These are phyloP conservation scores for Sphenostylis stenocarpa DNA, from an alignment of 306 rosid species.

Conservation along the genomic window DNA sequence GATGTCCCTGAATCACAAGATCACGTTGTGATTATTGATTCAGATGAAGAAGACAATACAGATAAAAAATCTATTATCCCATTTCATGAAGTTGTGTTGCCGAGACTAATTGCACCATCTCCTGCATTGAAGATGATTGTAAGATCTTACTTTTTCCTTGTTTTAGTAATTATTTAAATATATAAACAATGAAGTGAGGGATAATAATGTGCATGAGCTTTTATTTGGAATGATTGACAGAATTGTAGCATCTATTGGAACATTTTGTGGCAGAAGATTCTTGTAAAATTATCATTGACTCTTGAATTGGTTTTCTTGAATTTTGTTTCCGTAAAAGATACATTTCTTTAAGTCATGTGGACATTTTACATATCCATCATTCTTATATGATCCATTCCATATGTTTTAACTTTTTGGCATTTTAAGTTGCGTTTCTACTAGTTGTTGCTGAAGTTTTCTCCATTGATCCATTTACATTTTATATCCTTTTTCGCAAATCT, in stretches of 20 bases:
- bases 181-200: background rate
- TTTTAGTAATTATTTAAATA: conserved; percentile 10
- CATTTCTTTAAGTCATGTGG: background rate
- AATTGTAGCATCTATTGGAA: conserved; percentile 9
- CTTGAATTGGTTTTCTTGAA: conserved; percentile 8
- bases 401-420: background rate
- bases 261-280: conserved; percentile 5
- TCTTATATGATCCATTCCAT: background rate
- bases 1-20: conserved; percentile 24
- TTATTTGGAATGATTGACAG: conserved; percentile 8
- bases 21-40: conserved; percentile 67
- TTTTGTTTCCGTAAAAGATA: background rate
- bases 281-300: conserved; percentile 1
- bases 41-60: conserved; percentile 71
- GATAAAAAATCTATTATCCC: conserved; percentile 40
- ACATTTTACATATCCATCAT: background rate
- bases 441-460: background rate
- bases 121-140: conserved; percentile 47
- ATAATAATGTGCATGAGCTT: conserved; percentile 18
- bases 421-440: background rate
- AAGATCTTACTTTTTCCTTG: conserved; percentile 37
- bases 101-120: conserved; percentile 33
- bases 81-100: conserved; percentile 52
- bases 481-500: background rate
- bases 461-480: background rate